A percentile compares a stretch with the other conserved stretches of the same genome.
Conservation (phyloP, 2,329 filamentous ascomycete genomes). For the Thelonectria olida region DNA sequence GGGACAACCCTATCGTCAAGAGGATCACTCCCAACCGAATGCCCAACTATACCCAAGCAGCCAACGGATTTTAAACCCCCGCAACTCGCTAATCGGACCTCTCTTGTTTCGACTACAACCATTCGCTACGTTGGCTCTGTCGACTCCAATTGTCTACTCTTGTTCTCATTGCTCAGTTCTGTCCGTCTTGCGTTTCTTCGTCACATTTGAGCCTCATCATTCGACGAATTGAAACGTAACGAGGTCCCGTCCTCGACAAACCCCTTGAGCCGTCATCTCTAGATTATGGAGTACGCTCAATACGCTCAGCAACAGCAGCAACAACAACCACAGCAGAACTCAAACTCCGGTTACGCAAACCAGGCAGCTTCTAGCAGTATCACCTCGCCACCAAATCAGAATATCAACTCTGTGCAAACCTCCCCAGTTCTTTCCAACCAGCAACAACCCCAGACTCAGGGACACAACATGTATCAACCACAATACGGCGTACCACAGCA, state of each 20-base stretch:
- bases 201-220: conserved; percentile 22
- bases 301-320: conserved; percentile 67
- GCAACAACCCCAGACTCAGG: conserved; percentile 71
- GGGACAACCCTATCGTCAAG: conserved; percentile 48
- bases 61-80: conserved; percentile 46
- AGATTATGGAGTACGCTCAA: conserved; percentile 79
- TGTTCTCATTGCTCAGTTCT: conserved; percentile 17
- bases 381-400: conserved; percentile 77
- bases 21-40: conserved; percentile 51
- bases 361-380: conserved; percentile 67
- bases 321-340: conserved; percentile 64
- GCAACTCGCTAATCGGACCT: conserved; percentile 38
- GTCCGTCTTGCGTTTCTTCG: conserved; percentile 21
- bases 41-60: conserved; percentile 57
- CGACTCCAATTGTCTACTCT: conserved; percentile 20
- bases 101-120: conserved; percentile 31
- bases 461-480: conserved; percentile 83
- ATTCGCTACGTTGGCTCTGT: conserved; percentile 26
- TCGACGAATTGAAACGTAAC: conserved; percentile 39
- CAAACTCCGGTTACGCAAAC: conserved; percentile 72
- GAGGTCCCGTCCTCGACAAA: conserved; percentile 40
- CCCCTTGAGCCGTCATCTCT: conserved; percentile 37
- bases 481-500: conserved; percentile 78
- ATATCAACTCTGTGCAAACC: conserved; percentile 74
- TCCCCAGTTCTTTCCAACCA: conserved; percentile 85